Percentiles rank a stretch among this genome's conserved stretches.
Evolutionary conservation across 257 asterid genomes (phyloP).

Genomic region (Ocimum tenuiflorum): DNA sequence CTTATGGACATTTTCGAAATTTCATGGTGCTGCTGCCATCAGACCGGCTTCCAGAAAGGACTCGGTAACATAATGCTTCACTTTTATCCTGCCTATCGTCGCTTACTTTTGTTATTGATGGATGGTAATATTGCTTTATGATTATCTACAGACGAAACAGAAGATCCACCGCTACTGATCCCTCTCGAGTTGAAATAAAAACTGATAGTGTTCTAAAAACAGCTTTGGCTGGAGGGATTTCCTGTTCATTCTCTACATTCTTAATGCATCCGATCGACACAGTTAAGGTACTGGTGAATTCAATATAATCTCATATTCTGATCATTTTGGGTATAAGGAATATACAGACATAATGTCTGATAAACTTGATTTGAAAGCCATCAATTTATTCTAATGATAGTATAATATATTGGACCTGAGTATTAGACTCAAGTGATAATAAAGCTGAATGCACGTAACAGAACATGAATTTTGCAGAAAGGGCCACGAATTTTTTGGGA

Average conservation of each 20-base stretch:
- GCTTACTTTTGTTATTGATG: neutral
- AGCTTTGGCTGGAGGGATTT: conserved; percentile 94
- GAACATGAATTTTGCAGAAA: too few relatives aligned
- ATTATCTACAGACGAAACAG: conserved; percentile 51
- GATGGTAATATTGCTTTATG: conserved; percentile 7
- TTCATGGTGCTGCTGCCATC: conserved; percentile 94
- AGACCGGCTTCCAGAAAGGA: conserved; percentile 79
- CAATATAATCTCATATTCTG: neutral
- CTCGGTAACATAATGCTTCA: conserved; percentile 47
- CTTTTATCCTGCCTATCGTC: neutral
- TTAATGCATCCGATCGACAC: conserved; percentile 87
- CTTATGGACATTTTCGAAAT: conserved; percentile 91
- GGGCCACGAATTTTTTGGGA: too few relatives aligned
- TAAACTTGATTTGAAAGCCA: too few relatives aligned
- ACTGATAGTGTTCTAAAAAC: conserved; percentile 85
- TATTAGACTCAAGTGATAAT: too few relatives aligned
- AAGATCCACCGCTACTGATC: conserved; percentile 71
- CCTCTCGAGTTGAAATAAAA: conserved; percentile 73
- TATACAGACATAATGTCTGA: too few relatives aligned
- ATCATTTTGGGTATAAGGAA: too few relatives aligned
- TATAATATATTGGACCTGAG: too few relatives aligned
- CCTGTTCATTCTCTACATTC: conserved; percentile 88
- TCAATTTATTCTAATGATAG: too few relatives aligned
- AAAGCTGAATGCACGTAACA: too few relatives aligned
- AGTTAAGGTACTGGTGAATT: conserved; percentile 51